A percentile compares a stretch with the other conserved stretches of the same genome.
Conservation (phyloP, 306 rosid genomes). For the Cicer arietinum region DNA sequence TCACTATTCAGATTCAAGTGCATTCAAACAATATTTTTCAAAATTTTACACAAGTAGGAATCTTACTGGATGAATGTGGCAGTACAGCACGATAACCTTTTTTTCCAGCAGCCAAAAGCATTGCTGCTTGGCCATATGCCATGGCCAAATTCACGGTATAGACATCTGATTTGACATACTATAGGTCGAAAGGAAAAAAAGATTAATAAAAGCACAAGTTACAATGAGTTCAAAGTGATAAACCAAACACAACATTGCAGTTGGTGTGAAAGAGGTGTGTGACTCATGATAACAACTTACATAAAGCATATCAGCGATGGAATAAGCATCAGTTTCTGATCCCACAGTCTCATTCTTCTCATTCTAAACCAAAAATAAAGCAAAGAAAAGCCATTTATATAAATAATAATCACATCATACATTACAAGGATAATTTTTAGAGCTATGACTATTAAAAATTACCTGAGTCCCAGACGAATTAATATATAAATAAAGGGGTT, state of each 20-base stretch:
- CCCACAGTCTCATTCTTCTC: constrained; percentile 86
- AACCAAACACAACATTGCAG: constrained; percentile 19
- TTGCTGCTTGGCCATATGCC: constrained; percentile 98
- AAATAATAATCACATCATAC: constrained; percentile 27
- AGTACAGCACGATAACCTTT: constrained; percentile 87
- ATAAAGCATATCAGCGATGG: constrained; percentile 84
- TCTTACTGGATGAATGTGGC: constrained; percentile 79
- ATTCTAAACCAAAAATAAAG: constrained; percentile 56
- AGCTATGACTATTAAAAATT: constrained; percentile 38
- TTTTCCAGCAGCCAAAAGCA: constrained; percentile 83
- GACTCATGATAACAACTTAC: constrained; percentile 62
- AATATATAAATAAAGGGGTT: constrained; percentile 88
- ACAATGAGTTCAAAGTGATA: constrained; percentile 26
- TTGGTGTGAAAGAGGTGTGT: not conserved
- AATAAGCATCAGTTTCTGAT: constrained; percentile 89
- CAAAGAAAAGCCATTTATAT: constrained; percentile 43
- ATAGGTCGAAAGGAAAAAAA: constrained; percentile 34
- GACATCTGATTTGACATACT: constrained; percentile 83
- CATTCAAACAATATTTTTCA: constrained; percentile 27
- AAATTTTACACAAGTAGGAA: constrained; percentile 40
- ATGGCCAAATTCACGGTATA: constrained; percentile 85
- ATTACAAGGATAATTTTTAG: not conserved
- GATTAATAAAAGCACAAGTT: constrained; percentile 25
- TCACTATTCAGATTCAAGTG: constrained; percentile 12
- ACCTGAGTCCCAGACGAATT: constrained; percentile 96